A percentile compares a stretch with the other conserved stretches of the same genome.
phyloP scores from a whole-genome alignment of 495 filamentous ascomycete genomes.

The Penicillium silybi region DNA sequence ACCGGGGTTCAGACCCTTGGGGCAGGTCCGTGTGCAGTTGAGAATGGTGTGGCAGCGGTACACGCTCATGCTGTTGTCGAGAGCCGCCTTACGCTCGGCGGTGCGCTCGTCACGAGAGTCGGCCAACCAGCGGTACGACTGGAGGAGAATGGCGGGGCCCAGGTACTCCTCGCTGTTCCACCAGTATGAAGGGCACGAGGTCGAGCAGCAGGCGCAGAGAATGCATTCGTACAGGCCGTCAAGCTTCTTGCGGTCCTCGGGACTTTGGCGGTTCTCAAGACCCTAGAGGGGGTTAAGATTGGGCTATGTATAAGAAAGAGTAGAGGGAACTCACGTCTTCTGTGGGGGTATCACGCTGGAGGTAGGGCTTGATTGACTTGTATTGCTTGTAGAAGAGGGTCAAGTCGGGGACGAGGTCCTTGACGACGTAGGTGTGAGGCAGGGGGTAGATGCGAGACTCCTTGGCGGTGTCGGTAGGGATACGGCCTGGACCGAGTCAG shows the following conservation, averaged over 20 bases:
- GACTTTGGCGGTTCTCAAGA: constrained; percentile 83
- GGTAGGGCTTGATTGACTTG: constrained; percentile 98
- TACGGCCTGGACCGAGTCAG: constrained; percentile 63
- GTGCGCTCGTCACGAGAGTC: constrained; percentile 89
- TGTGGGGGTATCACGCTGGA: constrained; percentile 77
- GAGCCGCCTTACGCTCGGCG: constrained; percentile 76
- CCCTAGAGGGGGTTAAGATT: constrained; percentile 47
- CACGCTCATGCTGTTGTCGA: constrained; percentile 98
- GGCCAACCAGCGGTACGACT: constrained; percentile 94
- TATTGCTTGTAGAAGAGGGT: constrained; percentile 99
- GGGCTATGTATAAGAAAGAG: not conserved
- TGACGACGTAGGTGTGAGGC: constrained; percentile 98
- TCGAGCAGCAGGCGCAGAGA: constrained; percentile 98
- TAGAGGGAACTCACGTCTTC: constrained; percentile 58
- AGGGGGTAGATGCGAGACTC: constrained; percentile 96
- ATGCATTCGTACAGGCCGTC: constrained; percentile 99
- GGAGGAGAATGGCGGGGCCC: constrained; percentile 89
- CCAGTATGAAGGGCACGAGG: constrained; percentile 98
- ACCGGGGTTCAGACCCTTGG: constrained; percentile 96
- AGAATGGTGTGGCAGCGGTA: constrained; percentile 99
- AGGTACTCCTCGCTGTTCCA: constrained; percentile 99
- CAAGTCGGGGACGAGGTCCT: constrained; percentile 95
- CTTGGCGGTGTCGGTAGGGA: constrained; percentile 72
- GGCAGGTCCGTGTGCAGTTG: constrained; percentile 94
- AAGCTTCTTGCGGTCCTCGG: constrained; percentile 89